Evolutionary conservation across 1,284 basidiomycete species (phyloP), one percentile per base, ranked within the genome.

Genomic region (Cryptococcus floricola): DNA sequence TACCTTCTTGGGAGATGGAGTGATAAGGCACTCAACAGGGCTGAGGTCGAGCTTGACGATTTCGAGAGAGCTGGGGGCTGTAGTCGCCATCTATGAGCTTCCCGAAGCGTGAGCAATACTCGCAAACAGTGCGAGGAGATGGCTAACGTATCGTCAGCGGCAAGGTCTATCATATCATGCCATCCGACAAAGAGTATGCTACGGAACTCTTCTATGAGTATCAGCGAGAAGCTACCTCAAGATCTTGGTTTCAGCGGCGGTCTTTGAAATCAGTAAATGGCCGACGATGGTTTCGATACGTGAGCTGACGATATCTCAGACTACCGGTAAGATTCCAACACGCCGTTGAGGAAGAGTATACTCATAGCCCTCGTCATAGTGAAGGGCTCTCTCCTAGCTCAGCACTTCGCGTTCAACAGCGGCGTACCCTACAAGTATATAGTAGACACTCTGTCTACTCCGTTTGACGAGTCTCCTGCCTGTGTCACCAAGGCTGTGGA

Each of bases 371-470:
- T 18, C 13, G 38, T 14, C 23, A 31, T 45, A 64, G 58, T 63
- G 14, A 66, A 63, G 50, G 61, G 59, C 6, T 54, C 57, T 18
- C 53, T 73, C 4, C 58, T 75, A 13, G 66, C 71, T 31, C 73
- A 75, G 51, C 72, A 75, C 43, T 75, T 71, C 46, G 69, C 70
- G 23, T 61, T 75, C 54, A 75, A 75, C 57, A 70, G 67, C 14
- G 73, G 73, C 14, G 69, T 59, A 23, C 57, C 56, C 14, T 75
- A 75, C 68, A 75, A 74, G 63, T 75, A 74, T 56, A 69, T 63
- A 34, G 72, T 73, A 8, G 67, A 74, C 45, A 67, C 71, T 5
- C 48, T 64, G 18, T 70, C 65, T 23, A 62, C 68, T 16, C 31
- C 68, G 3, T 73, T 75, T 45, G 65, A 59, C 9, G 58, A 69